Evolutionary conservation across 768 basidiomycete species (phyloP).

Genomic region (Amanita pseudoporphyria): DNA sequence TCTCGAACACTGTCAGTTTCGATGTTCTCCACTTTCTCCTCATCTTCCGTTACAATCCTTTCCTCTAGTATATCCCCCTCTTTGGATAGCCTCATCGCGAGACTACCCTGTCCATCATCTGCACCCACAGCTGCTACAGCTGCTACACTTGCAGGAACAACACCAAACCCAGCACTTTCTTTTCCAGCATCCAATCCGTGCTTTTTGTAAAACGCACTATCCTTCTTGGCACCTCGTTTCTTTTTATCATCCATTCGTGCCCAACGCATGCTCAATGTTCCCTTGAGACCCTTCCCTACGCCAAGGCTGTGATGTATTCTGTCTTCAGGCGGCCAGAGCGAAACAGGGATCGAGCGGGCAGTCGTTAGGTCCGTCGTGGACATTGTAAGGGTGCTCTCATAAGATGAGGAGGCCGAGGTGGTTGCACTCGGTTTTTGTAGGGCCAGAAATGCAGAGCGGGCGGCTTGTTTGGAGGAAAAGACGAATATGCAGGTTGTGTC

Average conservation of each 20-base stretch:
- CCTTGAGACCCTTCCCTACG: slow-evolving; percentile 58
- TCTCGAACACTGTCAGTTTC: neutral
- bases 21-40: slow-evolving; percentile 7
- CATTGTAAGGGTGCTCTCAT: neutral
- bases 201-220: slow-evolving; percentile 73
- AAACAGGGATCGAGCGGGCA: slow-evolving; percentile 61
- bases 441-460: slow-evolving; percentile 37
- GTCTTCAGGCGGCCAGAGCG: slow-evolving; percentile 74
- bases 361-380: slow-evolving; percentile 40
- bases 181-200: slow-evolving; percentile 36
- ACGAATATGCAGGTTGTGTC: slow-evolving; percentile 77
- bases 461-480: slow-evolving; percentile 46
- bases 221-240: slow-evolving; percentile 59
- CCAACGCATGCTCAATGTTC: slow-evolving; percentile 66
- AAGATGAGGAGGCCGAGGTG: neutral
- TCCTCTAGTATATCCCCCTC: slow-evolving; percentile 4
- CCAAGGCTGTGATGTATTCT: slow-evolving; percentile 67
- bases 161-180: slow-evolving; percentile 1
- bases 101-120: neutral
- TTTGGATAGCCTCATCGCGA: neutral
- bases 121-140: neutral
- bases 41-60: slow-evolving; percentile 8
- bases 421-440: slow-evolving; percentile 46
- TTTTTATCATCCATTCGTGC: slow-evolving; percentile 66
- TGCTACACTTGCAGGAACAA: neutral